phyloP scores from a whole-genome alignment of 805 yeast genomes.

The Candida berthetii region DNA sequence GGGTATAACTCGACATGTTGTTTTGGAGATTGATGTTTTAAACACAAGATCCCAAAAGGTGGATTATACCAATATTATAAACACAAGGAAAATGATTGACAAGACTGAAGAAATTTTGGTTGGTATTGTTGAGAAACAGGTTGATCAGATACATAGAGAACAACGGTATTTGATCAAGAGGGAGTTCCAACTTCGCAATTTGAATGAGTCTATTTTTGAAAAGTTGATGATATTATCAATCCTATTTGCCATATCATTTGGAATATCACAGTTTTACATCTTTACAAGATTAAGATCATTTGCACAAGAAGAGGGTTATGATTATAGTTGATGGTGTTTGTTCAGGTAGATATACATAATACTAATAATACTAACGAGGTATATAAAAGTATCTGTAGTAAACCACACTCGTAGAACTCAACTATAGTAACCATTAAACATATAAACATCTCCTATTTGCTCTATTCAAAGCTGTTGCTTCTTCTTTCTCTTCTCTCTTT shows the following conservation, averaged over 20 bases:
- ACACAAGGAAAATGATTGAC: neutral
- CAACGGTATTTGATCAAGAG: constrained; percentile 6
- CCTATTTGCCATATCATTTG: constrained; percentile 6
- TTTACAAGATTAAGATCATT: constrained; percentile 4
- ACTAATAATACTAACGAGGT: too few relatives aligned
- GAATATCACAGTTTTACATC: constrained; percentile 7
- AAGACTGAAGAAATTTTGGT: neutral
- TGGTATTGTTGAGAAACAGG: constrained; percentile 1
- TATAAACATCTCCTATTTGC: too few relatives aligned
- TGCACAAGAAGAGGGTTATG: too few relatives aligned
- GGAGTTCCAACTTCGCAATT: constrained; percentile 11
- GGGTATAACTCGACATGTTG: constrained; percentile 10
- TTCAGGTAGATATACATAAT: too few relatives aligned
- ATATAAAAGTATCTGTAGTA: too few relatives aligned
- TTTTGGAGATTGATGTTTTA: neutral
- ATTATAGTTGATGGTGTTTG: too few relatives aligned
- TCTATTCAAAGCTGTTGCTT: too few relatives aligned
- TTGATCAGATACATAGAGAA: constrained; percentile 1
- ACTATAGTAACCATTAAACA: too few relatives aligned
- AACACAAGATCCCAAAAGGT: constrained; percentile 4
- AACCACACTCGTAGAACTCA: too few relatives aligned
- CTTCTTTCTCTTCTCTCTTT: too few relatives aligned
- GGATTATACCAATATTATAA: constrained; percentile 1
- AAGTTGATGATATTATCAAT: constrained; percentile 5
- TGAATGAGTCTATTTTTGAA: constrained; percentile 13